These are phyloP conservation scores for Fraxinus sp. DNA, from an alignment of 305 asterid genomes.

Conservation along the genomic window DNA sequence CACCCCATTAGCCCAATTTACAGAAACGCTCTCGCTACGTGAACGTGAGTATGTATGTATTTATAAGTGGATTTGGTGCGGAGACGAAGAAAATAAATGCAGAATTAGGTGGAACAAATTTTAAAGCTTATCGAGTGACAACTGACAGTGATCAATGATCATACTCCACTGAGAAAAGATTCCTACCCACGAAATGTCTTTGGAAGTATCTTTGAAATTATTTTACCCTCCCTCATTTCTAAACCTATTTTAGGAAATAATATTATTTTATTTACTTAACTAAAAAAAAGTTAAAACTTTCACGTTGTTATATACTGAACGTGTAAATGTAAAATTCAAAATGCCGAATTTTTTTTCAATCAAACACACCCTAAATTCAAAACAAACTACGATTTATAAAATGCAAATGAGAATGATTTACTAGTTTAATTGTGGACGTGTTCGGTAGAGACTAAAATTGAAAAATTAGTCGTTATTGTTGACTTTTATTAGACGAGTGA, in stretches of 20 bases:
- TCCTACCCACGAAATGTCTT: background rate
- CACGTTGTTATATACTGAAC: no score
- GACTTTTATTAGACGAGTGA: no score
- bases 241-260: background rate
- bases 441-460: no score
- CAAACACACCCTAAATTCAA: background rate
- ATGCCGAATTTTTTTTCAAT: no score
- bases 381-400: background rate
- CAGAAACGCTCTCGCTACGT: slow-evolving; percentile 2
- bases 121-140: slow-evolving; percentile 3
- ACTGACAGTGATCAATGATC: background rate
- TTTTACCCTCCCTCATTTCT: background rate
- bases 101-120: slow-evolving; percentile 13
- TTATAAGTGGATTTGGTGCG: background rate
- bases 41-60: background rate
- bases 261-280: no score
- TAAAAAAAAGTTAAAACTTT: no score
- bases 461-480: no score
- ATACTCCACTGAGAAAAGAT: background rate
- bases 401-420: background rate
- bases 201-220: background rate
- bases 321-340: background rate
- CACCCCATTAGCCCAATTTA: slow-evolving; percentile 21
- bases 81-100: background rate
- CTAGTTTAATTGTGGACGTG: background rate